Evolutionary conservation across 2,329 filamentous ascomycete genomes (phyloP).

Genomic region (Bimuria novae-zelandiae): DNA sequence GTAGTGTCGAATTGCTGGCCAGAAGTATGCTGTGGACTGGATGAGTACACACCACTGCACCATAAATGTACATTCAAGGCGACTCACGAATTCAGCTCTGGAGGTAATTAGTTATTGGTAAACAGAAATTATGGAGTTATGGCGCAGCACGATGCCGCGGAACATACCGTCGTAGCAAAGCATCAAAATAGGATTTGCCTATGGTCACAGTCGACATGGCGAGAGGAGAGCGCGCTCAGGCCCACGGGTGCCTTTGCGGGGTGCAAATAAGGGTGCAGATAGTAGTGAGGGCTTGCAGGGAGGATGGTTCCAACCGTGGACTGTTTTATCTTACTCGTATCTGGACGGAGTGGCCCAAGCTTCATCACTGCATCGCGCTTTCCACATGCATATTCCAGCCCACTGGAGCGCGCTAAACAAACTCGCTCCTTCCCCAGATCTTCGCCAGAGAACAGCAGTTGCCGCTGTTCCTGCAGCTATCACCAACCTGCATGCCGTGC

Average conservation of each 20-base stretch:
- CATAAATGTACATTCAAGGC: neutral
- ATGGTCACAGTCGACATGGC: constrained; percentile 59
- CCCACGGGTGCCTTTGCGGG: constrained; percentile 13
- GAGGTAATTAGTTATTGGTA: constrained; percentile 25
- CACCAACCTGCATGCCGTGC: neutral
- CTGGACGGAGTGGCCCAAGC: constrained; percentile 28
- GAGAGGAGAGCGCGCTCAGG: constrained; percentile 10
- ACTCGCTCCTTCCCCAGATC: constrained; percentile 10
- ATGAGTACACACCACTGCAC: too few species aligned
- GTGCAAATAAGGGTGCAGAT: constrained; percentile 5
- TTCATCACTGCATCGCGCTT: constrained; percentile 17
- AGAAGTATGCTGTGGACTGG: constrained; percentile 45
- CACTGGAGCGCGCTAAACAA: constrained; percentile 19
- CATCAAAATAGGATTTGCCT: constrained; percentile 65
- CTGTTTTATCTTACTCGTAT: constrained; percentile 27
- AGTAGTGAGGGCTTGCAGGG: constrained; percentile 1
- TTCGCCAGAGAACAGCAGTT: neutral
- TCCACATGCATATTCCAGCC: constrained; percentile 20
- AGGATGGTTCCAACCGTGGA: constrained; percentile 11
- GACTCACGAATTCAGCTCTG: constrained; percentile 58
- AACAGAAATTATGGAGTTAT: constrained; percentile 9
- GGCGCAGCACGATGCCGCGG: constrained; percentile 1
- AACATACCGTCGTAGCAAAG: constrained; percentile 64
- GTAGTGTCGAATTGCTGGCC: constrained; percentile 45
- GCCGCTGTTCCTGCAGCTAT: constrained; percentile 6